phyloP scores from a whole-genome alignment of 306 rosid species.

The Begonia masoniana region DNA sequence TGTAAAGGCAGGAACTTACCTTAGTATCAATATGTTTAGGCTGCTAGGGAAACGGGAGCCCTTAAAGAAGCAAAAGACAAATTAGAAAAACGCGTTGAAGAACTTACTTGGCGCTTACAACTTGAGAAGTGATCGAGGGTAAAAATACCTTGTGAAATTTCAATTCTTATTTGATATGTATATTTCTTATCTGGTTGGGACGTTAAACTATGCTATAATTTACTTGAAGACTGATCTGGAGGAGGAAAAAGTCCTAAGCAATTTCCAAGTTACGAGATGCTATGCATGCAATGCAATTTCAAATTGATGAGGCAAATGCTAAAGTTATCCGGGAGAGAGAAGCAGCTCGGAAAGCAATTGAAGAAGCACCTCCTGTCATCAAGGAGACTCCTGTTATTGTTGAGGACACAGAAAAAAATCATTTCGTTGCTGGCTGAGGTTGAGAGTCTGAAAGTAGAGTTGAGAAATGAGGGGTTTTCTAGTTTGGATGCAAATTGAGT shows the following conservation, averaged over 20 bases:
- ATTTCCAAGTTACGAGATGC: conserved; percentile 58
- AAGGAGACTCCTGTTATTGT: conserved; percentile 93
- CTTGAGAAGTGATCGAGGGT: conserved; percentile 90
- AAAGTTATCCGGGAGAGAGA: conserved; percentile 73
- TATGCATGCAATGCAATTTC: conserved; percentile 68
- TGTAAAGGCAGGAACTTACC: conserved; percentile 9
- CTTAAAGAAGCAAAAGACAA: conserved; percentile 96
- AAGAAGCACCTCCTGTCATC: conserved; percentile 96
- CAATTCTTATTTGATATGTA: too few relatives aligned
- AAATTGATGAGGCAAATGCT: conserved; percentile 87
- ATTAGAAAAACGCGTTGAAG: conserved; percentile 98
- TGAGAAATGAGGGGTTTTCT: too few relatives aligned
- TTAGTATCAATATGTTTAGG: conserved; percentile 38
- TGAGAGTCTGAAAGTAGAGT: conserved; percentile 63
- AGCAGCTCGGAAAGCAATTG: conserved; percentile 67
- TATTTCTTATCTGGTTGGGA: too few relatives aligned
- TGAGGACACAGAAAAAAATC: conserved; percentile 85
- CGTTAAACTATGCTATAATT: conserved; percentile 3
- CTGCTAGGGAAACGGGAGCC: too few relatives aligned
- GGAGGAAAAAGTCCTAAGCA: conserved; percentile 89
- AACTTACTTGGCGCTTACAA: conserved; percentile 98
- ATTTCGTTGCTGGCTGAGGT: conserved; percentile 66
- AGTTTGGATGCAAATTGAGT: too few relatives aligned
- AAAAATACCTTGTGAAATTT: too few relatives aligned
- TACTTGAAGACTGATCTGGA: conserved; percentile 79